phyloP scores from a whole-genome alignment of 1,284 basidiomycete genomes.

The Austropuccinia psidii region DNA sequence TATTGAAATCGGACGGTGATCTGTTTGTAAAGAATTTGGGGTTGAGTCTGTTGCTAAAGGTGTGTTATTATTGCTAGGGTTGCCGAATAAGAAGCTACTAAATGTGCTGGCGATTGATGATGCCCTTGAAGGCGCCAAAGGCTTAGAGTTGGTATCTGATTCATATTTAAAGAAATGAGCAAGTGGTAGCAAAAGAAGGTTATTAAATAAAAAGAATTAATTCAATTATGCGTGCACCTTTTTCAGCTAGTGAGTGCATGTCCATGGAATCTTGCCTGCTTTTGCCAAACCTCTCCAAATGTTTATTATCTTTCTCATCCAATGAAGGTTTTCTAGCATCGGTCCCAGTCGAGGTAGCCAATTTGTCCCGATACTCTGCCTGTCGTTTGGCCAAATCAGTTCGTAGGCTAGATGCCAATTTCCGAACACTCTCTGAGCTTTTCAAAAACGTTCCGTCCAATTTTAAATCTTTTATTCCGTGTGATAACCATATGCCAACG shows the following conservation, averaged over 20 bases:
- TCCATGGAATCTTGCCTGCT: not conserved
- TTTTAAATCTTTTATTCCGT: conserved; percentile 34
- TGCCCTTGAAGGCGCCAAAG: not conserved
- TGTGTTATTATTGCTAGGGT: not conserved
- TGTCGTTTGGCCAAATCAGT: conserved; percentile 35
- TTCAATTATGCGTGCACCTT: not conserved
- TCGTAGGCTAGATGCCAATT: conserved; percentile 20
- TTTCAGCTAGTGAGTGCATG: not conserved
- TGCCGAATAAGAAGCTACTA: conserved; percentile 31
- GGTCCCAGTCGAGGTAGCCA: not conserved
- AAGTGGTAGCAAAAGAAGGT: not conserved
- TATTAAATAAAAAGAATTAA: not conserved
- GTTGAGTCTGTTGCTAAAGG: too few relatives aligned
- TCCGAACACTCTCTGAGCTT: conserved; percentile 34
- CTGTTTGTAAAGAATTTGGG: too few relatives aligned
- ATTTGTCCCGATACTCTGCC: conserved; percentile 17
- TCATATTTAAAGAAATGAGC: not conserved
- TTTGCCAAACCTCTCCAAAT: not conserved
- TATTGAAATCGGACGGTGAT: too few relatives aligned
- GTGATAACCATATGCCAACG: conserved; percentile 32
- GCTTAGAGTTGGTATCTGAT: not conserved
- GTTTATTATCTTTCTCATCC: too few relatives aligned
- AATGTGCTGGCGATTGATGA: conserved; percentile 28
- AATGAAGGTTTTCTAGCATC: too few relatives aligned
- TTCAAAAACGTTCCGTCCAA: conserved; percentile 30